Evolutionary conservation across 306 rosid genomes (phyloP).

Genomic region (Delonix regia): DNA sequence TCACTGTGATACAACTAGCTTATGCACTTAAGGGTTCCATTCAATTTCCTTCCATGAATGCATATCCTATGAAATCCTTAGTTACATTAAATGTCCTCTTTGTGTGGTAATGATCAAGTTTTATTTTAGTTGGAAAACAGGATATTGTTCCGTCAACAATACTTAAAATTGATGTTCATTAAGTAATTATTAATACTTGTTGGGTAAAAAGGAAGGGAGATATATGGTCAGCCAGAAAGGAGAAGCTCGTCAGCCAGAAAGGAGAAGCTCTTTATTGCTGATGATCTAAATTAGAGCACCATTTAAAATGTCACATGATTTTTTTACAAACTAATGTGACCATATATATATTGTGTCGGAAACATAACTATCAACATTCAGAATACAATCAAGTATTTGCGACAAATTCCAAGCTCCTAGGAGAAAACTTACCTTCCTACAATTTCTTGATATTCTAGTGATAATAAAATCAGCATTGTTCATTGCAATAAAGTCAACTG

Average conservation of each 20-base stretch:
- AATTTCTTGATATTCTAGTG: conserved; percentile 91
- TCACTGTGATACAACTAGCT: background rate
- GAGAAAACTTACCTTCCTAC: conserved; percentile 66
- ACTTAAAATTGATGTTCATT: background rate
- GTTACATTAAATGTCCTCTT: background rate
- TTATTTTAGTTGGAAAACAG: background rate
- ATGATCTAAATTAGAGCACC: background rate
- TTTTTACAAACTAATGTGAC: background rate
- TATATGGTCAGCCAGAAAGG: background rate
- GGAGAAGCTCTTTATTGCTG: background rate
- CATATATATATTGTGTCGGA: background rate
- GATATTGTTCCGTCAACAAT: background rate
- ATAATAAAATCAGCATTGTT: conserved; percentile 79
- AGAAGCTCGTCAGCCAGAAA: background rate
- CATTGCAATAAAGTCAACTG: conserved; percentile 81
- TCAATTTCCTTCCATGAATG: background rate
- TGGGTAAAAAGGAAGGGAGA: background rate
- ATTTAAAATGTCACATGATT: background rate
- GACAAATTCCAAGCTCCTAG: background rate
- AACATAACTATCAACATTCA: background rate
- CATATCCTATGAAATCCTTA: background rate
- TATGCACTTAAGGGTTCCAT: background rate
- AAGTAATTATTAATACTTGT: background rate
- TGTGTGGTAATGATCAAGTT: background rate
- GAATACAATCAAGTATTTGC: background rate